A percentile compares a stretch with the other conserved stretches of the same genome.
phyloP scores from a whole-genome alignment of 2,329 filamentous ascomycete species.

The Aureobasidium sp. region DNA sequence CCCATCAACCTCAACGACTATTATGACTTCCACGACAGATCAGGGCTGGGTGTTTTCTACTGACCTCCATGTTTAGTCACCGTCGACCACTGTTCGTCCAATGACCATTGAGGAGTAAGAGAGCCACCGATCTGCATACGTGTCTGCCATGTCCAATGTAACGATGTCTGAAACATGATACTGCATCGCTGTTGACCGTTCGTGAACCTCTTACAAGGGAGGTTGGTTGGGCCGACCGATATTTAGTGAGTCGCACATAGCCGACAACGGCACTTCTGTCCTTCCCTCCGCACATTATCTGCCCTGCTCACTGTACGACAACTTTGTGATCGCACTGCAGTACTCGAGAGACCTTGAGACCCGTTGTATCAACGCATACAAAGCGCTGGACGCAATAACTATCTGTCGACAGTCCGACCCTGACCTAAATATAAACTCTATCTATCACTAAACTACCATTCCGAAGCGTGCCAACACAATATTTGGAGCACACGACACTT shows the following conservation, averaged over 20 bases:
- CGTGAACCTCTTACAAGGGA: not conserved
- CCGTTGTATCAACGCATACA: no score
- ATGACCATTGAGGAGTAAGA: not conserved
- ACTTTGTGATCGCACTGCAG: not conserved
- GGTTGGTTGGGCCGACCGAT: not conserved
- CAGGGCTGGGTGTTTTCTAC: not conserved
- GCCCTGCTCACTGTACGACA: not conserved
- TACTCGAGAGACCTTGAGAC: no score
- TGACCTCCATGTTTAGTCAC: not conserved
- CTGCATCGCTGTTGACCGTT: not conserved
- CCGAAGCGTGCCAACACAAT: no score
- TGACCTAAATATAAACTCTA: no score
- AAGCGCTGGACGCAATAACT: no score
- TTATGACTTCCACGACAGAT: not conserved
- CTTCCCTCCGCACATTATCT: not conserved
- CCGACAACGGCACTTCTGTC: not conserved
- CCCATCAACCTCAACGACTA: not conserved
- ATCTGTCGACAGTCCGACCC: no score
- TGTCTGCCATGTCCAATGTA: conserved; percentile 1
- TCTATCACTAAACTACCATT: no score
- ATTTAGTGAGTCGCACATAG: not conserved
- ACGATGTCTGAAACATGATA: conserved; percentile 1
- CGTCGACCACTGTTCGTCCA: not conserved
- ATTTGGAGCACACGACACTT: no score
- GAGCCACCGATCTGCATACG: not conserved